Conservation (phyloP, 257 asterid species). For the Salvia hispanica region DNA sequence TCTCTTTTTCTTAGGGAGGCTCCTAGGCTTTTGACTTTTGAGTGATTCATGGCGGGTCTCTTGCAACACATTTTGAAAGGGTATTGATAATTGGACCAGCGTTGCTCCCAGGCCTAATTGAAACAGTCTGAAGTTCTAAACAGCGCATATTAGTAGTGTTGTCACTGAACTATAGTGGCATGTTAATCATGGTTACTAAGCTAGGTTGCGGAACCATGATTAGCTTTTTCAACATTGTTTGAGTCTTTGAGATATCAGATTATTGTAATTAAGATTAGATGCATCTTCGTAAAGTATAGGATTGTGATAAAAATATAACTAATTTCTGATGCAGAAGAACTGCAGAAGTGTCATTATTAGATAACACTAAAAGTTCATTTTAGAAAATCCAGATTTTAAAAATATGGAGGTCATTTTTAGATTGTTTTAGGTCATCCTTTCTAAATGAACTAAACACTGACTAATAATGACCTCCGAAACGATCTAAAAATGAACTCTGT, state of each 20-base stretch:
- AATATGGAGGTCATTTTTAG: no score
- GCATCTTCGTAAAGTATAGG: not conserved
- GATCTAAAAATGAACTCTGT: no score
- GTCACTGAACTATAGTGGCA: not conserved
- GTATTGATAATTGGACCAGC: not conserved
- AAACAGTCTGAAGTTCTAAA: not conserved
- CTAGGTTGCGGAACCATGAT: slow-evolving; percentile 8
- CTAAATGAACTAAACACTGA: no score
- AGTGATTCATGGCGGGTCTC: not conserved
- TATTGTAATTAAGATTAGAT: not conserved
- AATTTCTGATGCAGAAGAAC: no score
- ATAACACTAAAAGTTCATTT: no score
- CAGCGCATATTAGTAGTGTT: not conserved
- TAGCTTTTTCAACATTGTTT: slow-evolving; percentile 12
- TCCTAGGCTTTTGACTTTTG: not conserved
- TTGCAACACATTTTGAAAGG: not conserved
- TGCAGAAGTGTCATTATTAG: no score
- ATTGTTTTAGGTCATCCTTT: no score
- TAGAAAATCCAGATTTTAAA: no score
- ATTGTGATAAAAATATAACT: no score
- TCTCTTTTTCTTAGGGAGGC: not conserved
- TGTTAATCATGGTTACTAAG: slow-evolving; percentile 5
- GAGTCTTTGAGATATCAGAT: not conserved
- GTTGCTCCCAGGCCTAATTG: not conserved
- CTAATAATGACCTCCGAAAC: no score